Base-by-base conservation (phyloP, 371 early-diverging fungal genomes). In the Haplosporangium sp. region DNA sequence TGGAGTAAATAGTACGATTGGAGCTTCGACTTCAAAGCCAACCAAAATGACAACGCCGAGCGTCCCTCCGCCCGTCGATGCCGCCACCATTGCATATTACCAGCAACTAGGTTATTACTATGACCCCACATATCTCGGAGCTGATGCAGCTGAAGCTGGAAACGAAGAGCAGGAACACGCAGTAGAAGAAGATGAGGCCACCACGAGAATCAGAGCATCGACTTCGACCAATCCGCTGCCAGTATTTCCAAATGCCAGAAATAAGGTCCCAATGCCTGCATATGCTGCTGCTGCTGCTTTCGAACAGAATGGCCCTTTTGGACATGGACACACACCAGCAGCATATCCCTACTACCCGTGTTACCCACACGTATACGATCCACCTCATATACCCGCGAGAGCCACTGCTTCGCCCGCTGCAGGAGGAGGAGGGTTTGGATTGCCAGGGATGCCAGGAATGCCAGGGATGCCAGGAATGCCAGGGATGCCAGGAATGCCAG, bases 61-160 rank as follows among this genome's bases (percentile, higher is more conserved):
- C 5, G 10, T 21, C 6, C 16, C 14, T 18, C 20, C 51, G 43
- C 38, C 45, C 1, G 54, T 69, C 14, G 77, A 76, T 47, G 71
- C 67, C 1, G 77, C 71, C 0, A 76, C 77, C 1, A 71, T 70
- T 29, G 77, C 71, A 11, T 76, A 67, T n/a, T 76, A 76, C 42
- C 67, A 62, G 14, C 57, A 58, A 21, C 29, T 76, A 43, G 77
- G 77, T 12, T 76, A 76, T 41, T 70, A 66, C 38, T 76, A 71
- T 29, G 77, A 76, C 48, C 77, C 77, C 21, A 52, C 51, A 11
- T 76, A 71, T 42, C 42, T 18, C 36, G 18, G 48, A 9, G n/a
- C 60, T 10, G 3, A 58, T 1, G n/a, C 36, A 23, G 14, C 58
- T 29, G 58, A 62, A 62, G 43, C 67, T 38, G 43, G 21, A 43